These are phyloP conservation scores for Xylaria sp. DNA, from an alignment of 2,329 filamentous ascomycete species.

Conservation along the genomic window DNA sequence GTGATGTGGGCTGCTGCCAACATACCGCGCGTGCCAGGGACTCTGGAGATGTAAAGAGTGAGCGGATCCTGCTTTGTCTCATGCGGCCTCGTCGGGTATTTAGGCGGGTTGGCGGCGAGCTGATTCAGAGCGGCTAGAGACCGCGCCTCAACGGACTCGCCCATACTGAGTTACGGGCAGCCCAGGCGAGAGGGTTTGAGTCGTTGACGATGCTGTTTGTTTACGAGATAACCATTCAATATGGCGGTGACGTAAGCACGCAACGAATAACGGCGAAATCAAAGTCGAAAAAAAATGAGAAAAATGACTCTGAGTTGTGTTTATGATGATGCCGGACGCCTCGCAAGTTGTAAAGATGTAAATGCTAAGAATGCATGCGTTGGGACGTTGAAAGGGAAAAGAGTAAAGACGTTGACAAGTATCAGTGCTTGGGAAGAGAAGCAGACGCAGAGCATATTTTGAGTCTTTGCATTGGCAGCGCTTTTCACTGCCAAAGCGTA, in stretches of 20 bases:
- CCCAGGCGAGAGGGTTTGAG: no score
- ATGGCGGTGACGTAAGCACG: background rate
- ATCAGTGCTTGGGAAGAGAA: background rate
- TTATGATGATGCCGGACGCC: background rate
- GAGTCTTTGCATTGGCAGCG: background rate
- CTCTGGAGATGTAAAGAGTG: slow-evolving; percentile 84
- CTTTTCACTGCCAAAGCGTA: background rate
- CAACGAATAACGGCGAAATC: background rate
- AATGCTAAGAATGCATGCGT: background rate
- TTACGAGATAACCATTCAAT: background rate
- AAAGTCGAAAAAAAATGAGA: background rate
- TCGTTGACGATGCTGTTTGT: background rate
- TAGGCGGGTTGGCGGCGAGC: slow-evolving; percentile 79
- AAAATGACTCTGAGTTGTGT: background rate
- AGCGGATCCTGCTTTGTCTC: slow-evolving; percentile 65
- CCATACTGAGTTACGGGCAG: slow-evolving; percentile 23
- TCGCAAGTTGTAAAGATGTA: background rate
- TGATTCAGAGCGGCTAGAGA: slow-evolving; percentile 75
- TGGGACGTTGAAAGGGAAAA: slow-evolving; percentile 4
- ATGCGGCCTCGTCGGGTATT: slow-evolving; percentile 73
- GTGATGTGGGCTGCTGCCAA: slow-evolving; percentile 12
- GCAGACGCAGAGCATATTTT: background rate
- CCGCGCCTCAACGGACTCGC: slow-evolving; percentile 63
- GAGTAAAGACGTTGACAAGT: background rate
- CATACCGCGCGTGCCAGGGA: slow-evolving; percentile 82